Evolutionary conservation across 139 green algal species (phyloP).

Genomic region (Prasinococcaceae sp.): DNA sequence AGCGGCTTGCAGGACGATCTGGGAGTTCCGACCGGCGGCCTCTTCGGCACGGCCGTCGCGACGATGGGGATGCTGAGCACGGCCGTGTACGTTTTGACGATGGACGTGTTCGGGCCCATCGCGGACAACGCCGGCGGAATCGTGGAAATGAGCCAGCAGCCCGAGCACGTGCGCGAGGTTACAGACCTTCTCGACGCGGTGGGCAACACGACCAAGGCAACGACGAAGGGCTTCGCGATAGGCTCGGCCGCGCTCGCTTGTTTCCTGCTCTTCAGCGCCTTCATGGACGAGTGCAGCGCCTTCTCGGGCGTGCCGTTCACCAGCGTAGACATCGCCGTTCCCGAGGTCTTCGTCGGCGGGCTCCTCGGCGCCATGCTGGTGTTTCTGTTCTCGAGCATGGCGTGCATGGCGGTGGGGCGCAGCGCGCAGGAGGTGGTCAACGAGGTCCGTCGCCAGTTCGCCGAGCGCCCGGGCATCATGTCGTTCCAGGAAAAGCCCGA

Average conservation of each 20-base stretch:
- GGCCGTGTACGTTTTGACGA: slow-evolving; percentile 39
- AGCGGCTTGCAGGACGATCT: slow-evolving; percentile 31
- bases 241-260: slow-evolving; percentile 40
- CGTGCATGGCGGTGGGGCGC: slow-evolving; percentile 29
- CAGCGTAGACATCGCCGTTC: slow-evolving; percentile 37
- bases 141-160: slow-evolving; percentile 46
- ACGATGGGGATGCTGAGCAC: slow-evolving; percentile 52
- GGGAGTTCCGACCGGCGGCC: slow-evolving; percentile 13
- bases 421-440: slow-evolving; percentile 34
- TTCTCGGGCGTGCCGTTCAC: slow-evolving; percentile 30
- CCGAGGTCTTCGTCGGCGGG: slow-evolving; percentile 39
- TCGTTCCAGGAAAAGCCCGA: slow-evolving; percentile 36
- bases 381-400: slow-evolving; percentile 38
- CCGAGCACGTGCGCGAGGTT: slow-evolving; percentile 23
- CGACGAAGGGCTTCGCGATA: slow-evolving; percentile 55
- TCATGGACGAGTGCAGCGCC: slow-evolving; percentile 36
- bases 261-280: slow-evolving; percentile 42
- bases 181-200: slow-evolving; percentile 45
- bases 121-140: slow-evolving; percentile 62
- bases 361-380: slow-evolving; percentile 39
- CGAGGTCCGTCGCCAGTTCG: slow-evolving; percentile 43
- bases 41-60: slow-evolving; percentile 32
- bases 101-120: slow-evolving; percentile 54
- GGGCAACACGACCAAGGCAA: slow-evolving; percentile 54
- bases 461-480: slow-evolving; percentile 38